phyloP scores from a whole-genome alignment of 495 filamentous ascomycete species.

The Achaetomiella virescens region DNA sequence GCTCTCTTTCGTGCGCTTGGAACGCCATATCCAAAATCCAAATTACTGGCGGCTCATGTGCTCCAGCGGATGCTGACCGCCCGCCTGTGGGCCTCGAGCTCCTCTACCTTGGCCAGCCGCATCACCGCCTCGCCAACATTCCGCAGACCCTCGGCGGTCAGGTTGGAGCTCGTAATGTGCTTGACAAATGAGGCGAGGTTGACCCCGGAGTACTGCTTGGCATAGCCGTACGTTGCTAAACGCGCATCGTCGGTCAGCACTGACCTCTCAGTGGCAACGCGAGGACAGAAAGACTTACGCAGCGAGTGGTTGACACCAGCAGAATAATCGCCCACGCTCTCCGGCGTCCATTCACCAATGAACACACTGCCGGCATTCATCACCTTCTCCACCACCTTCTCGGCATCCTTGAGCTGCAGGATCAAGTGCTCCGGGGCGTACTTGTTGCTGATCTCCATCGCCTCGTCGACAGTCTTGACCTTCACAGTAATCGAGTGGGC shows the following conservation, averaged over 20 bases:
- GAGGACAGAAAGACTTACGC: slow-evolving; percentile 53
- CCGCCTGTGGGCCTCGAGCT: slow-evolving; percentile 87
- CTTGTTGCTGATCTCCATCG: slow-evolving; percentile 79
- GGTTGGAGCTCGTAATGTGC: slow-evolving; percentile 87
- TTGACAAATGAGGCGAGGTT: slow-evolving; percentile 94
- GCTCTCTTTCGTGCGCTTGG: neutral
- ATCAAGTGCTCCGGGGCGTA: slow-evolving; percentile 99
- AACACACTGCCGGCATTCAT: slow-evolving; percentile 95
- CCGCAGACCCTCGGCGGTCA: slow-evolving; percentile 75
- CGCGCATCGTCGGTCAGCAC: slow-evolving; percentile 11
- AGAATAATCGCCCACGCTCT: slow-evolving; percentile 95
- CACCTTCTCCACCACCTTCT: slow-evolving; percentile 66
- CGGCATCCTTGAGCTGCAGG: slow-evolving; percentile 72
- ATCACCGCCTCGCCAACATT: slow-evolving; percentile 86
- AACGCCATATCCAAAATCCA: neutral
- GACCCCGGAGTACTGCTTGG: slow-evolving; percentile 96
- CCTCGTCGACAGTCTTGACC: slow-evolving; percentile 74
- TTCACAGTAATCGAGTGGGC: slow-evolving; percentile 83
- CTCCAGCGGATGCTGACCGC: slow-evolving; percentile 79
- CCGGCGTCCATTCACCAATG: slow-evolving; percentile 90
- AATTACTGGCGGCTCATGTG: slow-evolving; percentile 46
- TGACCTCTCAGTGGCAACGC: neutral
- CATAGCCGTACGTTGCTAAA: slow-evolving; percentile 91
- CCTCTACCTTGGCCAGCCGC: slow-evolving; percentile 88
- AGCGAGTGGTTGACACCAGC: slow-evolving; percentile 96